Percentiles rank a stretch among this genome's conserved stretches.
Evolutionary conservation across 441 rosid species (phyloP).

Genomic region (Codiaeum variegatum): DNA sequence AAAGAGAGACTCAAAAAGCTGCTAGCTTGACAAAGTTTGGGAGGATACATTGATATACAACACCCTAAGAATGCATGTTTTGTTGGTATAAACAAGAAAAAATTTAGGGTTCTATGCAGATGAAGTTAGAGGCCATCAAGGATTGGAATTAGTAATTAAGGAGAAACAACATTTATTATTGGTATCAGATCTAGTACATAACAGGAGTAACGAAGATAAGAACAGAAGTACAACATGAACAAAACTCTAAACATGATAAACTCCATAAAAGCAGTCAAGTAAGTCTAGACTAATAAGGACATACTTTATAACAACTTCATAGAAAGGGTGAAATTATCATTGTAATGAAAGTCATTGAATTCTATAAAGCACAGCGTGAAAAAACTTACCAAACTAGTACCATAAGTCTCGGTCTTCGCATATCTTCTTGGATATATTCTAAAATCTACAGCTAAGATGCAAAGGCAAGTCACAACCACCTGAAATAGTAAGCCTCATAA

Average conservation of each 20-base stretch:
- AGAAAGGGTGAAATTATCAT: background rate
- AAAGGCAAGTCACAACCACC: constrained; percentile 81
- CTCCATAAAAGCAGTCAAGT: background rate
- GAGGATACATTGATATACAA: background rate
- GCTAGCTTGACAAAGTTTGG: background rate
- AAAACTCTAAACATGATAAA: background rate
- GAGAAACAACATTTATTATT: background rate
- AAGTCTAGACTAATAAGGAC: background rate
- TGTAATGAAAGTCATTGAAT: background rate
- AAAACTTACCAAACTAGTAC: constrained; percentile 69
- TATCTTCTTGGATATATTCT: constrained; percentile 79
- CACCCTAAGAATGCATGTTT: background rate
- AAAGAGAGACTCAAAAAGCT: background rate
- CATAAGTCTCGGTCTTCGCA: constrained; percentile 88
- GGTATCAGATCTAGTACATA: background rate
- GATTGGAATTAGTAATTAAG: background rate
- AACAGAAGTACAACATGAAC: background rate
- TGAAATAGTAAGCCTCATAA: constrained; percentile 35
- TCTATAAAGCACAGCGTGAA: background rate
- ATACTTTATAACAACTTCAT: background rate
- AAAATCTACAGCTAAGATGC: constrained; percentile 92
- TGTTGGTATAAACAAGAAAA: background rate
- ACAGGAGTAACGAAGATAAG: background rate
- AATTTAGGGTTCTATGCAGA: background rate
- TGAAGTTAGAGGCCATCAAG: background rate